phyloP scores from a whole-genome alignment of 2,329 filamentous ascomycete species.

The Colletotrichum endophyticum region DNA sequence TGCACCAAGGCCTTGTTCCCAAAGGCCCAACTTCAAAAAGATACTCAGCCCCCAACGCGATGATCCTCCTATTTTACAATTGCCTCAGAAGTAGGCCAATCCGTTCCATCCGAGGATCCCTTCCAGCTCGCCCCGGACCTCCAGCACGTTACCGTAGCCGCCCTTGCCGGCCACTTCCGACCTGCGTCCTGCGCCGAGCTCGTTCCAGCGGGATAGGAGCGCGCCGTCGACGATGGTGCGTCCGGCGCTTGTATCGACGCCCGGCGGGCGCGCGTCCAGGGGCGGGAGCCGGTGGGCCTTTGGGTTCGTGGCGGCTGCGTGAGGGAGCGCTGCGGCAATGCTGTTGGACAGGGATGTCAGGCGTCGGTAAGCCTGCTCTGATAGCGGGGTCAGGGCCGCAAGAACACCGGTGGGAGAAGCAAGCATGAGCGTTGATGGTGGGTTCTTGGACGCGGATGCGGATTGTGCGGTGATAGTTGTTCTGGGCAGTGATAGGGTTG shows the following conservation, averaged over 20 bases:
- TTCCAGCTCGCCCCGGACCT: conserved; percentile 74
- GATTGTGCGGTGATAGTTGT: conserved; percentile 39
- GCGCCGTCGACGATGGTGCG: conserved; percentile 79
- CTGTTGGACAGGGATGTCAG: conserved; percentile 83
- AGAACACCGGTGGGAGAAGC: conserved; percentile 79
- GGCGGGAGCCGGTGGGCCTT: conserved; percentile 71
- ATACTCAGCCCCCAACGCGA: neutral
- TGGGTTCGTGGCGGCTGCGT: conserved; percentile 82
- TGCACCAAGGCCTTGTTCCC: neutral
- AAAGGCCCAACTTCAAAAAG: neutral
- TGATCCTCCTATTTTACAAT: neutral
- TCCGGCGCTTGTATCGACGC: conserved; percentile 63
- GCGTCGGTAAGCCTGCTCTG: conserved; percentile 82
- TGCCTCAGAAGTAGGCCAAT: conserved; percentile 55
- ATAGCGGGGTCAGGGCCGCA: conserved; percentile 76
- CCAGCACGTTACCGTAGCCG: conserved; percentile 68
- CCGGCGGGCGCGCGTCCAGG: conserved; percentile 50
- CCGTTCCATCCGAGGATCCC: conserved; percentile 67
- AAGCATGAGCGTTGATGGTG: conserved; percentile 62
- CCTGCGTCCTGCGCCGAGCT: conserved; percentile 73
- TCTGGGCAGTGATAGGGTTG: conserved; percentile 77
- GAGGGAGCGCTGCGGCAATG: conserved; percentile 76
- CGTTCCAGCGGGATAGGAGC: conserved; percentile 76
- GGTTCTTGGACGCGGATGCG: conserved; percentile 29
- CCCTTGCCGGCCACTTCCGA: conserved; percentile 77